Evolutionary conservation across 148 eudicot genomes (phyloP).

Genomic region (Cornus florida): DNA sequence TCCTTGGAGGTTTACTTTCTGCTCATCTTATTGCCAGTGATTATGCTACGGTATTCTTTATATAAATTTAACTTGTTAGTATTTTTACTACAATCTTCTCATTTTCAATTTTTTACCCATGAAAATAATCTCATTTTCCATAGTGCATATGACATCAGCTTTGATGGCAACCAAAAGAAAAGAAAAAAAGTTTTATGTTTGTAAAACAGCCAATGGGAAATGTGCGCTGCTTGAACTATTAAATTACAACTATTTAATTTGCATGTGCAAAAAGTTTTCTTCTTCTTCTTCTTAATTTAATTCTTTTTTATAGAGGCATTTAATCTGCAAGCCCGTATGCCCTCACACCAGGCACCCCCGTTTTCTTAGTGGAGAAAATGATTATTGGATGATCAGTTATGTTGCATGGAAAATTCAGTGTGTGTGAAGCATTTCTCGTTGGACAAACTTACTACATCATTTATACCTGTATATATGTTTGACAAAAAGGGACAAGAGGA

Average conservation of each 20-base stretch:
- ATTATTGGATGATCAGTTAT: neutral
- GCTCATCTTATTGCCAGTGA: conserved; percentile 99
- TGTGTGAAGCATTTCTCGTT: neutral
- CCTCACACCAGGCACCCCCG: neutral
- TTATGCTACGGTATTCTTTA: conserved; percentile 78
- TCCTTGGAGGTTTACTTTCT: conserved; percentile 97
- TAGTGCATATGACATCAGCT: neutral
- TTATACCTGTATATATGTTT: neutral
- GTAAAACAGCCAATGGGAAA: neutral
- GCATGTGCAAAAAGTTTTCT: neutral
- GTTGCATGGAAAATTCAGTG: neutral
- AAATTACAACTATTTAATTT: neutral
- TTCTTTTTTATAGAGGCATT: neutral
- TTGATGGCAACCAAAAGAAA: neutral
- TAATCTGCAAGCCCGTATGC: neutral
- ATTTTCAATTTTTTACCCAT: neutral
- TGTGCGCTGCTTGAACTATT: neutral
- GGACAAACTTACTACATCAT: neutral
- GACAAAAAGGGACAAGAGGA: too few species aligned
- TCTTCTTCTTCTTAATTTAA: neutral
- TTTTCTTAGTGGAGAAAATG: conserved; percentile 6
- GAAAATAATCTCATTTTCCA: neutral
- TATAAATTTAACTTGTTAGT: neutral
- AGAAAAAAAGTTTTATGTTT: neutral
- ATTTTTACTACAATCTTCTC: conserved; percentile 2